phyloP scores from a whole-genome alignment of 1,284 basidiomycete species.

The Ustilago loliicola region DNA sequence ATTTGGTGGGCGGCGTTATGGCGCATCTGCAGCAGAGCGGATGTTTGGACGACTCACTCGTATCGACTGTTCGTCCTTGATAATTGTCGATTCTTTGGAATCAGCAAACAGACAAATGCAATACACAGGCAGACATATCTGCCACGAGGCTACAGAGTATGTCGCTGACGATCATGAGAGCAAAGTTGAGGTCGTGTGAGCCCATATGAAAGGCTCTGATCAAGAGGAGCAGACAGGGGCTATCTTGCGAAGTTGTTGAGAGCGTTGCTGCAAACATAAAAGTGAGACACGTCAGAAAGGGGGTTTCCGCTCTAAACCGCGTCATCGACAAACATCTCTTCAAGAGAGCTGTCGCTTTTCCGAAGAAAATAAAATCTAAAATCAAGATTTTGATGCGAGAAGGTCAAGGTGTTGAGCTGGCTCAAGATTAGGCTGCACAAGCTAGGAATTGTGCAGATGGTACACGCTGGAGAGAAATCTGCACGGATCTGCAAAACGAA shows the following conservation, averaged over 20 bases:
- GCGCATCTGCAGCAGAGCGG: constrained; percentile 71
- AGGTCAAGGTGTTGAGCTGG: constrained; percentile 6
- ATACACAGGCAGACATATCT: background rate
- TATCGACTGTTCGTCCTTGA: constrained; percentile 41
- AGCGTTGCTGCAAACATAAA: background rate
- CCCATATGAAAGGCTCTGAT: too few species aligned
- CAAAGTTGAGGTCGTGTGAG: too few species aligned
- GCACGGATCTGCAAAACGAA: background rate
- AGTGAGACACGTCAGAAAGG: constrained; percentile 5
- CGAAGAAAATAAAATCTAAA: background rate
- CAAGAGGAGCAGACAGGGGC: background rate
- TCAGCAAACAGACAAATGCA: background rate
- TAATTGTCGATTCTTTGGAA: background rate
- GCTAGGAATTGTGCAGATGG: constrained; percentile 10
- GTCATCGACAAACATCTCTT: constrained; percentile 7
- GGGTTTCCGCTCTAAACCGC: background rate
- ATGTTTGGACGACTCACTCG: constrained; percentile 59
- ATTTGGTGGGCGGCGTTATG: constrained; percentile 93
- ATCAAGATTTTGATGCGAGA: background rate
- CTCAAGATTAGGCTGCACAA: background rate
- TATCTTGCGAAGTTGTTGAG: background rate
- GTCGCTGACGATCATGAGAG: background rate
- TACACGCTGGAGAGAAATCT: background rate
- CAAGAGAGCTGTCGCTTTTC: too few species aligned
- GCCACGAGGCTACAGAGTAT: background rate